Percentiles rank a stretch among this genome's conserved stretches.
These are phyloP conservation scores for Apiotrichum sp. DNA, from an alignment of 1,284 basidiomycete species.

Conservation along the genomic window DNA sequence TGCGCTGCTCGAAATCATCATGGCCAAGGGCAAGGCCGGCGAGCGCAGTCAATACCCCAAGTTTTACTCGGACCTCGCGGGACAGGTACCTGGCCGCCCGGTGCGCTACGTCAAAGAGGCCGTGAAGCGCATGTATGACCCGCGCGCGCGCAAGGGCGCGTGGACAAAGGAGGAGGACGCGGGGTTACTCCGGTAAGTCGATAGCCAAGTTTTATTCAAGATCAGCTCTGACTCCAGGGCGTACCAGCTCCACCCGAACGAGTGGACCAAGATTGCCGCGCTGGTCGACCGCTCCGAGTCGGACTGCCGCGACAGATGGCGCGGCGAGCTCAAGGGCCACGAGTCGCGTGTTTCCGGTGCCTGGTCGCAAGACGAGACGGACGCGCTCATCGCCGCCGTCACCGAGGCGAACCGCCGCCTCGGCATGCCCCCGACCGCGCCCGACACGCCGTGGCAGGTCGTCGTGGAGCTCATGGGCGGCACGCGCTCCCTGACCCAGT, in stretches of 20 bases:
- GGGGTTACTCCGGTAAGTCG: constrained; percentile 26
- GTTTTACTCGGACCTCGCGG: constrained; percentile 39
- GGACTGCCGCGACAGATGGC: constrained; percentile 38
- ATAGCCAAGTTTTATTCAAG: neutral
- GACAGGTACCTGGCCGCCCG: constrained; percentile 33
- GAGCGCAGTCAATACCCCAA: constrained; percentile 23
- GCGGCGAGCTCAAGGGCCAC: constrained; percentile 20
- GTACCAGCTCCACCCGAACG: constrained; percentile 24
- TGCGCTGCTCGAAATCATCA: constrained; percentile 27
- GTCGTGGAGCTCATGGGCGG: constrained; percentile 24
- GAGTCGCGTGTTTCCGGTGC: constrained; percentile 17
- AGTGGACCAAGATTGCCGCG: constrained; percentile 35
- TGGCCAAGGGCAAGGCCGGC: constrained; percentile 21
- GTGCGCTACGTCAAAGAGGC: constrained; percentile 34
- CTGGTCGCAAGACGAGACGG: constrained; percentile 24
- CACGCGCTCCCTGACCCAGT: constrained; percentile 21
- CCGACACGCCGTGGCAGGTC: constrained; percentile 31
- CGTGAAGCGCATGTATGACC: constrained; percentile 35
- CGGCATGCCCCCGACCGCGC: constrained; percentile 13
- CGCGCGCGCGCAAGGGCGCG: constrained; percentile 32
- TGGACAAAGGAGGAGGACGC: constrained; percentile 37
- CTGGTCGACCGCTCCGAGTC: constrained; percentile 31
- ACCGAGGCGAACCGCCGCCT: constrained; percentile 19
- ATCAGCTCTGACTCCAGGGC: constrained; percentile 18
- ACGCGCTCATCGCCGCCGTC: constrained; percentile 17